Base-by-base conservation (phyloP, 768 basidiomycete genomes). In the Rhizopogon rudus region DNA sequence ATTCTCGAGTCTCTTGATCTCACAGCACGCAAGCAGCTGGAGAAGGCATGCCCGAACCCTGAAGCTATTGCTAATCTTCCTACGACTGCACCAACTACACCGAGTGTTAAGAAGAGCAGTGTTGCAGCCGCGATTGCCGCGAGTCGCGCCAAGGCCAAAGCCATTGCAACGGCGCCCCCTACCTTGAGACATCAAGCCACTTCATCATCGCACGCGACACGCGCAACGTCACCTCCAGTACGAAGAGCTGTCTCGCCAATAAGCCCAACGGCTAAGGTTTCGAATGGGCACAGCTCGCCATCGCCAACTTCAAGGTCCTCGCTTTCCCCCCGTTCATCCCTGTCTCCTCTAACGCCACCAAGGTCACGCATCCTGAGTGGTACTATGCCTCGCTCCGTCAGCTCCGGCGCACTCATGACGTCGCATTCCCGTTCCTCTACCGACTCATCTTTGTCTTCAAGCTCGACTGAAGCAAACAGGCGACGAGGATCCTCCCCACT, bases 71-170 rank as follows among this genome's bases (percentile, higher is more conserved):
- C 71, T 12, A 59, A 65, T 25, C 65, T 76, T 25, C 72, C 78
- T 31, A 77, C 80, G 3, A 49, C 48, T 22, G 20, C 48, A 37
- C 68, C 76, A 3, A 81, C 81, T 7, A 82, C 87, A 14, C 81
- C 81, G 50, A 71, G 68, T 52, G 68, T 69, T 52, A 93, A 93
- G 73, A 93, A 93, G 70, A 82, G 82, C 44, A 91, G 90, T 55
- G 76, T 94, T 53, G 87, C 90, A 40, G 90, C 93, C 8, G 84
- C 91, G 22, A 90, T 95, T 62, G 93, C 93, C 40, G 92, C 93
- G 20, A 94, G 89, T 66, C 81, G 93, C 22, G 91, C 88, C 14
- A 95, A 91, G 66, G 90, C 91, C 14, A 92, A 86, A 63, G 86
- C 82, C 20, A 91, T 91, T 57, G 89, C 91, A 2, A 85, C 78